Conservation (phyloP, 2,329 filamentous ascomycete genomes). For the Drechslerella coelobrocha region DNA sequence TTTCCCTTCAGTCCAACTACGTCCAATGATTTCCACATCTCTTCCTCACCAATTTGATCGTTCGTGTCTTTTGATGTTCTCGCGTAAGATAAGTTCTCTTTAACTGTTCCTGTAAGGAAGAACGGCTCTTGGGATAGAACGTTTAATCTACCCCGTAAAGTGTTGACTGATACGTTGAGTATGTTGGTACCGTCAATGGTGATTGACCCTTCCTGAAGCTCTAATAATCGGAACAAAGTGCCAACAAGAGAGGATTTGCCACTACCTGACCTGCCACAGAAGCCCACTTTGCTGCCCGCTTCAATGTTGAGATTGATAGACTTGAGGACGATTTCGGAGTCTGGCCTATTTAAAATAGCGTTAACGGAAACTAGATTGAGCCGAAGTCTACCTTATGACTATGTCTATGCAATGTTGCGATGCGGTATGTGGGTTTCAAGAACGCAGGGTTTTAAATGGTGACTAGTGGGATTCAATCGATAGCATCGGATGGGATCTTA, state of each 20-base stretch:
- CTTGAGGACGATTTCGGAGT: slow-evolving; percentile 45
- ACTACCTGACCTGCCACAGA: slow-evolving; percentile 49
- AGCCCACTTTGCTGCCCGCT: slow-evolving; percentile 36
- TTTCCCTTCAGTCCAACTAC: slow-evolving; percentile 40
- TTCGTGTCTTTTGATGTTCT: slow-evolving; percentile 17
- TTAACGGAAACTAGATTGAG: no score
- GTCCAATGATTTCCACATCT: slow-evolving; percentile 19
- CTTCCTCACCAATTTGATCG: slow-evolving; percentile 12
- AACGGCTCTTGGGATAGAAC: slow-evolving; percentile 50
- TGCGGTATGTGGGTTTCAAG: no score
- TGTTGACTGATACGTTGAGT: slow-evolving; percentile 26
- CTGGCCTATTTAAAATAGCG: no score
- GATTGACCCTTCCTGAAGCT: slow-evolving; percentile 33
- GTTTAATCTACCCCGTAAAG: slow-evolving; percentile 39
- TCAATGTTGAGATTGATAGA: slow-evolving; percentile 23
- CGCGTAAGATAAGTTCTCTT: slow-evolving; percentile 39
- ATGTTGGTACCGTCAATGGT: slow-evolving; percentile 43
- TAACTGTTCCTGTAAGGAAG: slow-evolving; percentile 39
- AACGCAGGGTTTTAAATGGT: no score
- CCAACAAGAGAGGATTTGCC: slow-evolving; percentile 49
- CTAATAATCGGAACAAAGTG: slow-evolving; percentile 34
- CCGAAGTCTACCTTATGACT: no score
- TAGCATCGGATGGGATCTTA: no score
- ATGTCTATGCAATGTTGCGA: no score
- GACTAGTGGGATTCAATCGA: no score